These are phyloP conservation scores for Acrocalymma vagum DNA, from an alignment of 2,329 filamentous ascomycete species.

Conservation along the genomic window DNA sequence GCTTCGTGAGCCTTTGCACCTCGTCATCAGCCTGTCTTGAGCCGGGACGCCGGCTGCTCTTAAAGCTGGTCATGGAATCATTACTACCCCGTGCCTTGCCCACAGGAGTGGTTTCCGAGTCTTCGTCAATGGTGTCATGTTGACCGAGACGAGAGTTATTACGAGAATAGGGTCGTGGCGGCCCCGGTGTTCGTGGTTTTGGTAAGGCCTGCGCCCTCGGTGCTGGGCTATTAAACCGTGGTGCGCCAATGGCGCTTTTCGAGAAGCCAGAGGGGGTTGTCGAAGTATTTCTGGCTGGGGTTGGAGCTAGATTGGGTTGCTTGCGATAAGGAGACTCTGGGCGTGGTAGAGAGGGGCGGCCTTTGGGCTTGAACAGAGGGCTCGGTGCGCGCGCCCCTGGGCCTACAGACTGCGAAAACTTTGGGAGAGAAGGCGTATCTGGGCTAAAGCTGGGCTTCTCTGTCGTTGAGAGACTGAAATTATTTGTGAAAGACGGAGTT, in stretches of 20 bases:
- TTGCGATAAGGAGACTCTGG: conserved; percentile 86
- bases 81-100: conserved; percentile 60
- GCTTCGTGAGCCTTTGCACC: conserved; percentile 73
- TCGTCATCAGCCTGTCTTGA: conserved; percentile 66
- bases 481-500: conserved; percentile 65
- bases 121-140: conserved; percentile 51
- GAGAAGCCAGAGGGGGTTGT: conserved; percentile 63
- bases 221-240: conserved; percentile 70
- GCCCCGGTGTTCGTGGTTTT: conserved; percentile 51
- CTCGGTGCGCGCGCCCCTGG: conserved; percentile 73
- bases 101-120: conserved; percentile 57
- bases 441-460: conserved; percentile 49
- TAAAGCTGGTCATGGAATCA: conserved; percentile 61
- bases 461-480: conserved; percentile 66
- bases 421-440: conserved; percentile 69
- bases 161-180: conserved; percentile 56
- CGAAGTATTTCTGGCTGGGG: conserved; percentile 63
- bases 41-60: conserved; percentile 35
- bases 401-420: conserved; percentile 89
- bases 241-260: conserved; percentile 62
- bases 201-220: conserved; percentile 68
- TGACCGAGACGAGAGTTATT: conserved; percentile 56
- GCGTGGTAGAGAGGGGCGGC: conserved; percentile 81
- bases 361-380: conserved; percentile 73
- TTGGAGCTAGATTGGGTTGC: conserved; percentile 51